Conservation (phyloP, 2,329 filamentous ascomycete genomes). For the Ophidiomyces ophidiicola region DNA sequence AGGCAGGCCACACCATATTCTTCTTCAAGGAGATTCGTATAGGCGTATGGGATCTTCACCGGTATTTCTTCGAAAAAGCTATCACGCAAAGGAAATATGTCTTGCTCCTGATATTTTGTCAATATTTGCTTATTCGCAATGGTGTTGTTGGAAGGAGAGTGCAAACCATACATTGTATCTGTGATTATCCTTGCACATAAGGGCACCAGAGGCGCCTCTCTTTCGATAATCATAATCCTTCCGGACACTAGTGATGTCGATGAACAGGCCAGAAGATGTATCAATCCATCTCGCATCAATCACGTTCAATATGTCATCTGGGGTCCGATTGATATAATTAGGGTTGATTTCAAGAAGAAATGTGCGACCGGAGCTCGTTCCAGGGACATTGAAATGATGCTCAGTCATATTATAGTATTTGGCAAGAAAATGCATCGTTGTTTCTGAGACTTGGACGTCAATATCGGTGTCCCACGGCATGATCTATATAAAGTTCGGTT, state of each 20-base stretch:
- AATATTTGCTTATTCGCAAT: background rate
- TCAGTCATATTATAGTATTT: constrained; percentile 52
- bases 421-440: constrained; percentile 44
- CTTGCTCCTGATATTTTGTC: constrained; percentile 29
- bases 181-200: constrained; percentile 49
- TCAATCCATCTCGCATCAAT: constrained; percentile 54
- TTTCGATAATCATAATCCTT: constrained; percentile 32
- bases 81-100: constrained; percentile 47
- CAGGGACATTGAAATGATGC: constrained; percentile 36
- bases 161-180: constrained; percentile 33
- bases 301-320: constrained; percentile 39
- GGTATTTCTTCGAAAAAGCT: constrained; percentile 43
- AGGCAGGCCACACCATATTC: constrained; percentile 44
- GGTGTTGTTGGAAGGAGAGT: too few species aligned
- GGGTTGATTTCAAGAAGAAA: constrained; percentile 51
- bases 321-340: constrained; percentile 36
- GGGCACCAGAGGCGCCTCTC: constrained; percentile 29
- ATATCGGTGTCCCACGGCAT: constrained; percentile 52
- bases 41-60: constrained; percentile 46
- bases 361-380: constrained; percentile 26
- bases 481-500: constrained; percentile 27
- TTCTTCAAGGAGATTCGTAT: constrained; percentile 41
- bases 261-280: constrained; percentile 46
- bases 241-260: constrained; percentile 49
- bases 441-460: constrained; percentile 47